Conservation (phyloP, 139 green algal species). For the Coccomyxa sp. region DNA sequence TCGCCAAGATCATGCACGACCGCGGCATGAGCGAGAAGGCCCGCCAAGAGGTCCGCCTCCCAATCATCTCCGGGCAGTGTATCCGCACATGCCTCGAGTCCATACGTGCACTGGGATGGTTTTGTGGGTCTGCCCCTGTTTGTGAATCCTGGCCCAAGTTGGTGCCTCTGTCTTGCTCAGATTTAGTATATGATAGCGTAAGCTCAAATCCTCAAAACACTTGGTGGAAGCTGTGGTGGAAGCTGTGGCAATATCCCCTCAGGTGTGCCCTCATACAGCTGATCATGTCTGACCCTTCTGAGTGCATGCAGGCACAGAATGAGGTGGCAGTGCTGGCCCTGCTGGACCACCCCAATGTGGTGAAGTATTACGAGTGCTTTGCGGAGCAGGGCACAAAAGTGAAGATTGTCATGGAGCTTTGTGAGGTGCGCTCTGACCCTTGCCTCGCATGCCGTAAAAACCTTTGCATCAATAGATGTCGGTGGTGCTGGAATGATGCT, state of each 20-base stretch:
- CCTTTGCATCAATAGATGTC: neutral
- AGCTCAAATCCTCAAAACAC: too few relatives aligned
- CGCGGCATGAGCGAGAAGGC: constrained; percentile 19
- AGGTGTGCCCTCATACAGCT: neutral
- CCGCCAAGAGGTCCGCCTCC: constrained; percentile 14
- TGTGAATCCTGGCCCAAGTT: neutral
- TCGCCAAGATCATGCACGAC: constrained; percentile 46
- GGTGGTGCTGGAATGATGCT: neutral
- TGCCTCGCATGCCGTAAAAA: neutral
- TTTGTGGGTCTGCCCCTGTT: neutral
- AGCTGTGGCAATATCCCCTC: too few relatives aligned
- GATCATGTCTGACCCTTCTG: neutral
- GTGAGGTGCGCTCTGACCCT: constrained; percentile 31
- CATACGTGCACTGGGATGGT: neutral
- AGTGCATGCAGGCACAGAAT: constrained; percentile 33
- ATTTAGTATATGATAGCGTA: too few relatives aligned
- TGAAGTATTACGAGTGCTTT: constrained; percentile 68
- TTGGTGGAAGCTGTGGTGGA: too few relatives aligned
- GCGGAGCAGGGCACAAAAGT: constrained; percentile 31
- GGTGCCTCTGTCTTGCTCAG: too few relatives aligned
- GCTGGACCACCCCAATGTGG: constrained; percentile 72
- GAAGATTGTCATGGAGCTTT: constrained; percentile 73
- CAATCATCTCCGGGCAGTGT: neutral
- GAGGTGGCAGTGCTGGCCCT: constrained; percentile 59
- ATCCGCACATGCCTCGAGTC: neutral